phyloP scores from a whole-genome alignment of 371 early-diverging fungal species.

The Mucor circinelloides region DNA sequence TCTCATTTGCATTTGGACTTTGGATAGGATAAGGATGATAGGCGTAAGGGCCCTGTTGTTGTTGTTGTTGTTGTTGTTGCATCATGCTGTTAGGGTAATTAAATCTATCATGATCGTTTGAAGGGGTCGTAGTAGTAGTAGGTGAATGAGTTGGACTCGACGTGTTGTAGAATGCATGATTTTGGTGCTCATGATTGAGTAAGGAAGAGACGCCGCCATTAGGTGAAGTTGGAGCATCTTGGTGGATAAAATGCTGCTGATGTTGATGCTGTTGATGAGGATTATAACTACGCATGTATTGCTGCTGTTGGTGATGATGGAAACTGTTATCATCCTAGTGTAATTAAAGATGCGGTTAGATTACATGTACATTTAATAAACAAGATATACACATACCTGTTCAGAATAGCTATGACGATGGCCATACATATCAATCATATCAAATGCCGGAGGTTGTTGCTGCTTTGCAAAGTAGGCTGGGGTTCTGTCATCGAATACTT shows the following conservation, averaged over 20 bases:
- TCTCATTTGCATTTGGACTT: neutral
- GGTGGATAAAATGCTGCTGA: neutral
- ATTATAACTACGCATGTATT: constrained; percentile 17
- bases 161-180: neutral
- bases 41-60: neutral
- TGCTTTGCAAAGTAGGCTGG: constrained; percentile 25
- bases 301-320: constrained; percentile 5
- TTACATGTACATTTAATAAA: neutral
- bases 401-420: constrained; percentile 12
- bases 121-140: neutral
- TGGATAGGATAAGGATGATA: neutral
- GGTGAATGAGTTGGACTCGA: neutral
- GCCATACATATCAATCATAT: constrained; percentile 30
- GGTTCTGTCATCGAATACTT: constrained; percentile 19
- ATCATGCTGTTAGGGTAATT: neutral
- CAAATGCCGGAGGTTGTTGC: constrained; percentile 18
- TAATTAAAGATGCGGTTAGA: neutral
- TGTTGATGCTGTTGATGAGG: constrained; percentile 9
- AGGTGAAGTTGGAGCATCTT: neutral
- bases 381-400: constrained; percentile 2
- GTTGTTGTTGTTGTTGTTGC: neutral
- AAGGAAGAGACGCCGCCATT: neutral
- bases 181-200: neutral
- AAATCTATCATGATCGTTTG: neutral
- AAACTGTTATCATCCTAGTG: constrained; percentile 5